phyloP scores from a whole-genome alignment of 306 rosid genomes.

The Prunus salicina region DNA sequence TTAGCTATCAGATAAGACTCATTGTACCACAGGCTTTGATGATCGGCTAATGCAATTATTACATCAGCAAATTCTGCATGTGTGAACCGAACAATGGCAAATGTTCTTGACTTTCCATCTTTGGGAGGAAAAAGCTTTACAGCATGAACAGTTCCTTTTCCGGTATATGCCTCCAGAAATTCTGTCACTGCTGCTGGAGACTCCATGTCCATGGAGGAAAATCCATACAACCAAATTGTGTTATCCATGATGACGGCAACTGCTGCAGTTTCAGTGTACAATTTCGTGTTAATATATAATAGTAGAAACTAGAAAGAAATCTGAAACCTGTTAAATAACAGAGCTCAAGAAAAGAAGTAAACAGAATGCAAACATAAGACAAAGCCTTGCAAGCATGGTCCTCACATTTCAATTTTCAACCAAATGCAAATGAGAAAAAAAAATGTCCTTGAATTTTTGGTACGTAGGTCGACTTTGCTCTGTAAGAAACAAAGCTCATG shows the following conservation, averaged over 20 bases:
- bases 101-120: conserved; percentile 16
- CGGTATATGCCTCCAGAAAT: conserved; percentile 39
- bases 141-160: conserved; percentile 40
- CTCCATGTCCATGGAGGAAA: not conserved
- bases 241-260: no score
- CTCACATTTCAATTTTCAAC: no score
- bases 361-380: not conserved
- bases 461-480: not conserved
- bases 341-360: not conserved
- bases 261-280: no score
- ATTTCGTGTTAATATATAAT: no score
- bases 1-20: no score
- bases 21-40: no score
- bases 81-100: conserved; percentile 42
- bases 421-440: not conserved
- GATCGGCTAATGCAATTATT: no score
- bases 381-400: no score
- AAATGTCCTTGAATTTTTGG: not conserved
- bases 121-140: conserved; percentile 15
- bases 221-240: no score
- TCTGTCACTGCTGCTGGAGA: conserved; percentile 30
- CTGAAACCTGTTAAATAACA: no score
- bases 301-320: no score
- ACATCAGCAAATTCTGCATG: conserved; percentile 21
- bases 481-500: not conserved